Evolutionary conservation across 176 grass and related monocot species (phyloP).

Genomic region (Alloteropsis semialata): DNA sequence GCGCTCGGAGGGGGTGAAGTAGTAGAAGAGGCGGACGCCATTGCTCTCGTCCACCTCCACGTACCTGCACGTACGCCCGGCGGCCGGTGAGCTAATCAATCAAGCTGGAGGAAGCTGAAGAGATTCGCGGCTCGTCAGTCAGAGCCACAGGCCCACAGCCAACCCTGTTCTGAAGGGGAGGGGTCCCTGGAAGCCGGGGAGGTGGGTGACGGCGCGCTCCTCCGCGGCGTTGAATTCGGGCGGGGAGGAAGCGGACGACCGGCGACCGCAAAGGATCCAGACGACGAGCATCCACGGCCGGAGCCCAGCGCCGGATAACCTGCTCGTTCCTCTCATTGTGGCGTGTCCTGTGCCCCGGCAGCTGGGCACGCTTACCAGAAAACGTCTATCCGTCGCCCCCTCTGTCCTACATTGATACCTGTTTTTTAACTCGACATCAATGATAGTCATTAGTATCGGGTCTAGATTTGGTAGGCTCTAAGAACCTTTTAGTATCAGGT

Average conservation of each 20-base stretch:
- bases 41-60: slow-evolving; percentile 38
- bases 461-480: too few relatives aligned
- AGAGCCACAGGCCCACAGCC: too few relatives aligned
- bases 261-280: not conserved
- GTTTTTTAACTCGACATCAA: too few relatives aligned
- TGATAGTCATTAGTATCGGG: too few relatives aligned
- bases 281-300: not conserved
- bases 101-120: not conserved
- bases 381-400: too few relatives aligned
- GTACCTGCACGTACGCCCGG: too few relatives aligned
- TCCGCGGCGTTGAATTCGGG: not conserved
- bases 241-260: not conserved
- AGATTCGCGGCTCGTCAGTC: not conserved
- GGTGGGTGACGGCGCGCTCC: not conserved
- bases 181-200: slow-evolving; percentile 28
- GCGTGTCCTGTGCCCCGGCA: not conserved
- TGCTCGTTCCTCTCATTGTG: not conserved
- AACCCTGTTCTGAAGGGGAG: slow-evolving; percentile 41
- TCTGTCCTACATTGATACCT: too few relatives aligned
- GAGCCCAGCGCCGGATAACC: not conserved
- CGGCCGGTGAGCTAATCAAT: accelerated
- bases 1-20: slow-evolving; percentile 46
- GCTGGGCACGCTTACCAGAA: too few relatives aligned
- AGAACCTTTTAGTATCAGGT: too few relatives aligned
- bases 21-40: slow-evolving; percentile 53